Evolutionary conservation across 768 basidiomycete species (phyloP), one percentile per base, ranked within the genome.

Genomic region (Hygrophoropsis aurantiaca): DNA sequence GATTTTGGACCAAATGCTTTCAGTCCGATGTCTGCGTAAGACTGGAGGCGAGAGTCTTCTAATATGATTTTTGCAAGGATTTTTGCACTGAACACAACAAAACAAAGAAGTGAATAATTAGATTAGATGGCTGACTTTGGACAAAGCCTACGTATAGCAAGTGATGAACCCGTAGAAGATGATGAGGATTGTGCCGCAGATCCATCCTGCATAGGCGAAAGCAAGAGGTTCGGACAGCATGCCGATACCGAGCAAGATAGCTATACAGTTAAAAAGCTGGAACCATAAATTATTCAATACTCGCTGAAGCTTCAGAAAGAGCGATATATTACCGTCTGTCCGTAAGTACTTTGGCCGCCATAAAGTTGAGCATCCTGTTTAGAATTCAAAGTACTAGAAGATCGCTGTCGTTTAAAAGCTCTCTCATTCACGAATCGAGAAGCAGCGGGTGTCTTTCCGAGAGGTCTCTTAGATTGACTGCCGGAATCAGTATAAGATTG

Each of bases 131-230:
- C 34, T 11, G 25, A 27, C 4, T 32, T 21, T 26, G 47, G 35
- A 11, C n/a, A 40, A 23, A 7, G 78, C 87, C 47, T 58, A 94
- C 91, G 91, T 94, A 65, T 97, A 90, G 60, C 91, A 95, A 7
- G 92, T 86, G 15, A 94, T 65, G 49, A 78, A 75, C 0, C 87
- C 91, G 57, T 92, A 94, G 43, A 80, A 78, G 10, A 90, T 60
- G 47, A 95, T 80, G 13, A 97, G 71, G 20, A 77, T 6, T 1
- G 84, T 85, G 1, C 95, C 94, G 30, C 76, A 71, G 15, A 85
- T 68, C 94, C 94, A 97, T 3, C 94, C 95, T 2, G 91, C 81
- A 57, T 90, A 91, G 1, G 93, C 82, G 58, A 97, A 95, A 0
- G 94, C 94, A 20, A 97, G 74, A 0, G 93, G 91, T 60, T 91